These are phyloP conservation scores for Digitaria exilis DNA, from an alignment of 202 grass and related monocot species.

Conservation along the genomic window DNA sequence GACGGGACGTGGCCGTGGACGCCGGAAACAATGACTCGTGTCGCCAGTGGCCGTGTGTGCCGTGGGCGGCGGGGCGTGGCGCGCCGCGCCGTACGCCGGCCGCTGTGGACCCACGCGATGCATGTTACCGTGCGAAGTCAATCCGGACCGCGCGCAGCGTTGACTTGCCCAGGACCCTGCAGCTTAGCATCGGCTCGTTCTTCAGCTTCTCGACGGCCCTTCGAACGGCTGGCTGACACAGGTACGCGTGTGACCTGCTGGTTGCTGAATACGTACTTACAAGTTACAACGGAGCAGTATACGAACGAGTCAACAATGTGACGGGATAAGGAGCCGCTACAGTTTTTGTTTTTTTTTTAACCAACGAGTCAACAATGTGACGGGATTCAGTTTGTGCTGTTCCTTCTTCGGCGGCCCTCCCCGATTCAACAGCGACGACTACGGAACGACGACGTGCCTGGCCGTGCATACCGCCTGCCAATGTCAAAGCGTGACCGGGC, in stretches of 20 bases:
- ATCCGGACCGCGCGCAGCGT: not conserved
- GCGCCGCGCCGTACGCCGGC: not conserved
- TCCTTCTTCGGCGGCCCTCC: not conserved
- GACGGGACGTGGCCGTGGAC: too few species aligned
- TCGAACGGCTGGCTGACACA: not conserved
- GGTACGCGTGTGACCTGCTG: too few species aligned
- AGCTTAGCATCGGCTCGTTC: not conserved
- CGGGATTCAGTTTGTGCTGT: not conserved
- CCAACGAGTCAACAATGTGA: not conserved
- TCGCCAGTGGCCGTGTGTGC: too few species aligned
- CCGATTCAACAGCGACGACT: not conserved
- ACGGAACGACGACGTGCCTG: slow-evolving; percentile 1
- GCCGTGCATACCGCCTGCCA: not conserved
- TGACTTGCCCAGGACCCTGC: not conserved
- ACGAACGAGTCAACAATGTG: too few species aligned
- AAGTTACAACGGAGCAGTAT: too few species aligned
- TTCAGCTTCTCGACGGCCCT: not conserved
- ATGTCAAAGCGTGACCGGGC: not conserved
- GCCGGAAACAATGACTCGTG: too few species aligned
- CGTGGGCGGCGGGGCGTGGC: too few species aligned
- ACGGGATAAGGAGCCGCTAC: too few species aligned
- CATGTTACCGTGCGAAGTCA: not conserved
- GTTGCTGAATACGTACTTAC: too few species aligned
- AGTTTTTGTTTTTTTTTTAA: too few species aligned
- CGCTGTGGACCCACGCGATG: not conserved